Percentiles rank a stretch among this genome's conserved stretches.
These are phyloP conservation scores for Cladorrhinum samala DNA, from an alignment of 495 filamentous ascomycete genomes.

Conservation along the genomic window DNA sequence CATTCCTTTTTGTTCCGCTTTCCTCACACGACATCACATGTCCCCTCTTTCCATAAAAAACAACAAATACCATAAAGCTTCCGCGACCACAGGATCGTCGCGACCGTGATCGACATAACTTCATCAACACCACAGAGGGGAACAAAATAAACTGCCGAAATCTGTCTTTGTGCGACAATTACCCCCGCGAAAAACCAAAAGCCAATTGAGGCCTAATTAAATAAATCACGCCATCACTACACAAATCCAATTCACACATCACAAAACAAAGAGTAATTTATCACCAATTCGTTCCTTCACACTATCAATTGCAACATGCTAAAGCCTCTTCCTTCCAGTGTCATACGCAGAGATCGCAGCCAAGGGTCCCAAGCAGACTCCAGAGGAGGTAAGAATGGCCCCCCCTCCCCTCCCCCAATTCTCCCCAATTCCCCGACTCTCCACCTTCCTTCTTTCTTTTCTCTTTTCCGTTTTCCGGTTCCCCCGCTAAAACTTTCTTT, in stretches of 20 bases:
- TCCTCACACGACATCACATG: not conserved
- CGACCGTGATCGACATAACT: no score
- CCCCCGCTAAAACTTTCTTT: not conserved
- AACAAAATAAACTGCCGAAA: conserved; percentile 4
- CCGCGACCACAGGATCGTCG: no score
- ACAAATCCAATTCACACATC: not conserved
- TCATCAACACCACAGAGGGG: conserved; percentile 7
- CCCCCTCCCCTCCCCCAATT: not conserved
- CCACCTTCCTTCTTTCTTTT: not conserved
- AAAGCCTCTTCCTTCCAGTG: conserved; percentile 38
- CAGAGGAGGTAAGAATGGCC: conserved; percentile 57
- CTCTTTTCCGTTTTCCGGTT: not conserved
- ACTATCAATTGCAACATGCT: not conserved
- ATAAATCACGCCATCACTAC: no score
- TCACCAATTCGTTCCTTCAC: conserved; percentile 4
- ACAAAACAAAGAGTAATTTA: conserved; percentile 3
- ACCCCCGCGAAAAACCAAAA: no score
- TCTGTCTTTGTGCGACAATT: not conserved
- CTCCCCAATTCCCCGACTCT: not conserved
- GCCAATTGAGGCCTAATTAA: no score
- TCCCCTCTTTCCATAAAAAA: not conserved
- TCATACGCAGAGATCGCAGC: conserved; percentile 73
- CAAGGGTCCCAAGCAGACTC: conserved; percentile 64
- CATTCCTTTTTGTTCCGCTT: not conserved
- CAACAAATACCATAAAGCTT: not conserved